Evolutionary conservation across 2,329 filamentous ascomycete species (phyloP).

Genomic region (Calonectria pteridis): DNA sequence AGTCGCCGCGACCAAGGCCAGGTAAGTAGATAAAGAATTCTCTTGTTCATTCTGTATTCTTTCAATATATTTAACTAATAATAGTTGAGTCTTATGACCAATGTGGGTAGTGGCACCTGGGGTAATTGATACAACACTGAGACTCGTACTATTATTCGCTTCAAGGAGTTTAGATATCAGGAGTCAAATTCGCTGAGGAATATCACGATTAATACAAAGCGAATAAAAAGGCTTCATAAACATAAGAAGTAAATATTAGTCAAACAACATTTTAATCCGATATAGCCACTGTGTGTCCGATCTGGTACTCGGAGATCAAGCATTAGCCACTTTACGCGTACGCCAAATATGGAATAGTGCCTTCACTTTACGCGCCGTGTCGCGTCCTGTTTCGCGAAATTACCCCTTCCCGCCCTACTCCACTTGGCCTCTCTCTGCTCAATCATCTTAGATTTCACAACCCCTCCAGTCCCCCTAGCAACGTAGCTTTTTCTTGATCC

Average conservation of each 20-base stretch:
- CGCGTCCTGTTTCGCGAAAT: slow-evolving; percentile 47
- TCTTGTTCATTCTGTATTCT: too few species aligned
- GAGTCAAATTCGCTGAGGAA: too few species aligned
- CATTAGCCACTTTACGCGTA: slow-evolving; percentile 53
- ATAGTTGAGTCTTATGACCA: too few species aligned
- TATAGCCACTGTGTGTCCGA: neutral
- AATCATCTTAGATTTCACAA: slow-evolving; percentile 36
- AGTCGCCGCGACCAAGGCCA: too few species aligned
- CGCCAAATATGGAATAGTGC: slow-evolving; percentile 47
- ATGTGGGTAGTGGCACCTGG: too few species aligned
- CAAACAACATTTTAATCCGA: neutral
- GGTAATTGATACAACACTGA: too few species aligned
- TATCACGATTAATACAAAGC: too few species aligned
- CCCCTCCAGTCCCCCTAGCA: slow-evolving; percentile 22
- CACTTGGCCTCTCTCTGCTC: slow-evolving; percentile 28
- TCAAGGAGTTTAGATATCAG: too few species aligned
- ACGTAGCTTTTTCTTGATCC: neutral
- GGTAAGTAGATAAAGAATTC: too few species aligned
- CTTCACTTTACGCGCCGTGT: slow-evolving; percentile 59
- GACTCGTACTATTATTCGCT: too few species aligned
- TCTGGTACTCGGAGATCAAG: neutral
- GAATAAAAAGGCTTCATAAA: too few species aligned
- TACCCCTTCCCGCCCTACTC: slow-evolving; percentile 37
- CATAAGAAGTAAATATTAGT: neutral
- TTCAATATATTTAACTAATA: too few species aligned